A percentile compares a stretch with the other conserved stretches of the same genome.
Conservation (phyloP, 2,329 filamentous ascomycete genomes). For the Colletotrichum godetiae region DNA sequence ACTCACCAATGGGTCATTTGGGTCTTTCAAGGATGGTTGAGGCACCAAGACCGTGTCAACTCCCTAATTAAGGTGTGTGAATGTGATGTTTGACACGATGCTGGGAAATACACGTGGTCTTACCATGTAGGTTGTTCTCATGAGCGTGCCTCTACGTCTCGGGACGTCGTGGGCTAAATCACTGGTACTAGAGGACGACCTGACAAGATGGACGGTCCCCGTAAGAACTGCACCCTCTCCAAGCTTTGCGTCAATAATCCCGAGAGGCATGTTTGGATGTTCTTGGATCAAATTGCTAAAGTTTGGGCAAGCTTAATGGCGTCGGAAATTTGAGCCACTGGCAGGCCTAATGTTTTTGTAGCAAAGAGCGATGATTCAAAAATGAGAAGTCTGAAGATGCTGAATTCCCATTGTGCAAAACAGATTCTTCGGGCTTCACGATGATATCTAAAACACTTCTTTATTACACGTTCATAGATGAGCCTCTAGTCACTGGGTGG, state of each 20-base stretch:
- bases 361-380: too few relatives aligned
- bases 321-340: not conserved
- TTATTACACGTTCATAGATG: too few relatives aligned
- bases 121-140: not conserved
- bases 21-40: not conserved
- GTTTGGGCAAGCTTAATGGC: not conserved
- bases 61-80: not conserved
- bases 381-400: too few relatives aligned
- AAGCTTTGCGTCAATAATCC: not conserved
- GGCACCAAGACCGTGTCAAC: not conserved
- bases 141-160: not conserved
- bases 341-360: too few relatives aligned
- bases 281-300: not conserved
- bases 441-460: too few relatives aligned
- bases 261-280: not conserved
- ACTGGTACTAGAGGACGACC: not conserved
- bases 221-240: not conserved
- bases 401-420: too few relatives aligned
- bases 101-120: not conserved
- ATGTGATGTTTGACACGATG: not conserved
- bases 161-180: not conserved
- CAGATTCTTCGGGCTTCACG: too few relatives aligned
- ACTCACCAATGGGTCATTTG: not conserved
- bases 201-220: not conserved
- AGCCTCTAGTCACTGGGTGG: too few relatives aligned